These are phyloP conservation scores for Boletellus deceptivus DNA, from an alignment of 1,284 basidiomycete genomes.

Conservation along the genomic window DNA sequence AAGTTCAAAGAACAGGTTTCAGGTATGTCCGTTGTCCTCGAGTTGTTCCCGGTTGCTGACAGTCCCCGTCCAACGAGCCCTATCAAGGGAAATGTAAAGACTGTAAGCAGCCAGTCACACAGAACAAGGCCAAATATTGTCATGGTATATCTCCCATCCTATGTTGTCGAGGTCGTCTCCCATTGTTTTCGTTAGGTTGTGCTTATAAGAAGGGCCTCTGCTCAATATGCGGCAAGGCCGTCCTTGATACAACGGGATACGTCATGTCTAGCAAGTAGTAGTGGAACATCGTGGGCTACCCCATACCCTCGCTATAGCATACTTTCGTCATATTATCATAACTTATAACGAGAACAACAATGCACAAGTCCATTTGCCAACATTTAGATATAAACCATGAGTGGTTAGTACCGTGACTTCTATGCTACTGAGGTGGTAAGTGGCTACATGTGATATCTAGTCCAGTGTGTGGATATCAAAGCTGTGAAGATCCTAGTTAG, in stretches of 20 bases:
- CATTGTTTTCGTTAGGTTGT: conserved; percentile 53
- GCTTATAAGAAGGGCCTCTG: conserved; percentile 83
- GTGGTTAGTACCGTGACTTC: background rate
- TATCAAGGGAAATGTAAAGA: conserved; percentile 83
- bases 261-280: conserved; percentile 78
- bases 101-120: conserved; percentile 75
- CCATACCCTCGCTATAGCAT: conserved; percentile 28
- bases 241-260: conserved; percentile 78
- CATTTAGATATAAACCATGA: background rate
- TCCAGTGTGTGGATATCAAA: conserved; percentile 6
- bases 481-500: conserved; percentile 15
- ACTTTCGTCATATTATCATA: conserved; percentile 10
- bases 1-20: conserved; percentile 69
- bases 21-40: conserved; percentile 43
- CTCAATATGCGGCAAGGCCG: conserved; percentile 79
- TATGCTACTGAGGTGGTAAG: background rate
- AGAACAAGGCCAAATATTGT: conserved; percentile 83
- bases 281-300: background rate
- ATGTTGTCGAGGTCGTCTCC: conserved; percentile 1
- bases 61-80: conserved; percentile 45
- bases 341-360: background rate
- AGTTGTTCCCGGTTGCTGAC: conserved; percentile 6
- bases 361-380: background rate
- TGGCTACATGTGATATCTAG: conserved; percentile 10
- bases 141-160: conserved; percentile 53